Conservation (phyloP, 257 asterid genomes). For the Nicotiana tabacum region DNA sequence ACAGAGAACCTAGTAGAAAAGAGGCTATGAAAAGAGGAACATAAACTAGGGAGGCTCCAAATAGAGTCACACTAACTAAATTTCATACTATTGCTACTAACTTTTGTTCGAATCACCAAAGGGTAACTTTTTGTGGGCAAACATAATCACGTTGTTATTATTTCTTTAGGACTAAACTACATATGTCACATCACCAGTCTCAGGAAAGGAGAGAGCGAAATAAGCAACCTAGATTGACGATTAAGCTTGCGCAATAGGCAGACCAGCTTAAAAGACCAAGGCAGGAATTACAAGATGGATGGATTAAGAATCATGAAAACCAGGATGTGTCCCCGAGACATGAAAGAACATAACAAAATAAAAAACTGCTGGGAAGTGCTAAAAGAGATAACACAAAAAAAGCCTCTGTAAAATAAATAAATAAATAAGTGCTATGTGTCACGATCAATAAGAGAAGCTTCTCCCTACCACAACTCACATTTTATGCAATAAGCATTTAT, state of each 20-base stretch:
- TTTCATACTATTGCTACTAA: background rate
- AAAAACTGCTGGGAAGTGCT: background rate
- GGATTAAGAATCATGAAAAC: background rate
- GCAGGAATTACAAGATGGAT: background rate
- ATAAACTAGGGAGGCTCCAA: slow-evolving; percentile 2
- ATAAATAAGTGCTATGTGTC: background rate
- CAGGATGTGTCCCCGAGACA: background rate
- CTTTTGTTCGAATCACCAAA: background rate
- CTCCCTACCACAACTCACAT: background rate
- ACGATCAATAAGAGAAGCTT: background rate
- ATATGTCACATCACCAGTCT: background rate
- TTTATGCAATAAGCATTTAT: background rate
- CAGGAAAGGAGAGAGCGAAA: background rate
- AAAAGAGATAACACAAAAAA: background rate
- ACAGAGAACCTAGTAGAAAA: background rate
- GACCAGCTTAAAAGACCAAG: background rate
- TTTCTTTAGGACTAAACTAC: background rate
- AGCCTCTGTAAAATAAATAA: background rate
- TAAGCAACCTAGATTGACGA: background rate
- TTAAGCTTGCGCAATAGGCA: background rate
- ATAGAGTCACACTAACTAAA: background rate
- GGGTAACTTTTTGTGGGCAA: background rate
- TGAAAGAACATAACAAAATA: background rate
- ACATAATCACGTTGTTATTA: background rate
- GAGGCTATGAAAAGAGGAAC: background rate